phyloP scores from a whole-genome alignment of 2,329 filamentous ascomycete species.

The Hypoxylon sp. region DNA sequence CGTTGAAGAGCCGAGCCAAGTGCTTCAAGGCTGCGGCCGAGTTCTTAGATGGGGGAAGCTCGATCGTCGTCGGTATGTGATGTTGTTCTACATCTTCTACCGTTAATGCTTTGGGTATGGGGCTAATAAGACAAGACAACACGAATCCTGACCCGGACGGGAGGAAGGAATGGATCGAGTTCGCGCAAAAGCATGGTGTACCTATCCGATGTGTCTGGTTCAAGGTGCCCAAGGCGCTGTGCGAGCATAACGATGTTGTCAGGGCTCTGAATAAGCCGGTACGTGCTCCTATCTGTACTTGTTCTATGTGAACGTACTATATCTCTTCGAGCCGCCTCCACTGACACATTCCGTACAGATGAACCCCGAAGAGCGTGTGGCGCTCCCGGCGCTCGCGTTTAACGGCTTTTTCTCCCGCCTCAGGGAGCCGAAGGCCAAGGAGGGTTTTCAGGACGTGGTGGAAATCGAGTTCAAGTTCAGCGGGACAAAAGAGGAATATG shows the following conservation, averaged over 20 bases:
- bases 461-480: constrained; percentile 79
- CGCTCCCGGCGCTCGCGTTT: constrained; percentile 83
- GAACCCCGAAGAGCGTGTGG: constrained; percentile 81
- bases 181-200: constrained; percentile 74
- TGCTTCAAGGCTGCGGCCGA: constrained; percentile 77
- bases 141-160: constrained; percentile 89
- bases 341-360: constrained; percentile 53
- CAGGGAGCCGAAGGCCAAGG: constrained; percentile 72
- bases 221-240: constrained; percentile 72
- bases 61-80: constrained; percentile 76
- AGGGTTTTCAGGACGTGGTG: constrained; percentile 85
- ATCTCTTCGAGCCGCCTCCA: background rate
- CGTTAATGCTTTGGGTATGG: background rate
- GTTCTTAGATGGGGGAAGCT: constrained; percentile 68
- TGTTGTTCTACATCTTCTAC: background rate
- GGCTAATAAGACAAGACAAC: constrained; percentile 69
- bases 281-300: constrained; percentile 26
- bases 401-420: constrained; percentile 76
- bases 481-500: constrained; percentile 72
- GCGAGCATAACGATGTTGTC: constrained; percentile 87
- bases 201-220: constrained; percentile 89
- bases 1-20: constrained; percentile 75
- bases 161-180: constrained; percentile 76
- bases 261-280: constrained; percentile 68
- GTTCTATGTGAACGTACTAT: constrained; percentile 10